Percentiles rank a stretch among this genome's conserved stretches.
phyloP scores from a whole-genome alignment of 257 asterid genomes.

The Henckelia pumila region DNA sequence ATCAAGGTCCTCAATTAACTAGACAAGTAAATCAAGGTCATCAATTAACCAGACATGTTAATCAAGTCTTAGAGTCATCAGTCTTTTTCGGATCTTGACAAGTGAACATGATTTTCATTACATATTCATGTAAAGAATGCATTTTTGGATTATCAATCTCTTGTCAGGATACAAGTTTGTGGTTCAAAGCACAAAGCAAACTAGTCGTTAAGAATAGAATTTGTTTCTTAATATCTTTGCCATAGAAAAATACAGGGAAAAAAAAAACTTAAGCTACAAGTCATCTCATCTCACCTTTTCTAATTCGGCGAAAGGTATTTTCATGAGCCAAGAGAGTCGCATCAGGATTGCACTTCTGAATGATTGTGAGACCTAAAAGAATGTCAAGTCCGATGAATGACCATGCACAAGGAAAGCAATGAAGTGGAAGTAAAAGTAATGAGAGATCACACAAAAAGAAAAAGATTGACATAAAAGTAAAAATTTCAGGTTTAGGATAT shows the following conservation, averaged over 20 bases:
- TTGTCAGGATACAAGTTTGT: neutral
- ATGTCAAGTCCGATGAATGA: slow-evolving; percentile 12
- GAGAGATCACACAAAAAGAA: neutral
- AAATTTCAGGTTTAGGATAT: slow-evolving; percentile 6
- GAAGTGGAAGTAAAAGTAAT: neutral
- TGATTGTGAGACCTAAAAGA: slow-evolving; percentile 74
- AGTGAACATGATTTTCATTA: neutral
- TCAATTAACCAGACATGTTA: neutral
- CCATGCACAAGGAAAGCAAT: slow-evolving; percentile 11
- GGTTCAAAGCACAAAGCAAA: neutral
- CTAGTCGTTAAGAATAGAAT: neutral
- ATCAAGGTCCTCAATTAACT: no score
- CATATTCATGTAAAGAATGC: no score
- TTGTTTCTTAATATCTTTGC: neutral
- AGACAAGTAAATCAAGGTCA: neutral
- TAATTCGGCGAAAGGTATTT: slow-evolving; percentile 60
- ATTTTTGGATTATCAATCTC: neutral
- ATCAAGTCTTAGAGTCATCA: neutral
- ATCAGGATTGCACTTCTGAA: slow-evolving; percentile 80
- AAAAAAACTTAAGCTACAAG: slow-evolving; percentile 6
- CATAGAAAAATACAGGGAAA: neutral
- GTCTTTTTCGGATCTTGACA: neutral
- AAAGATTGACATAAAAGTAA: slow-evolving; percentile 8
- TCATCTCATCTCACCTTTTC: slow-evolving; percentile 54
- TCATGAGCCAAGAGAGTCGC: slow-evolving; percentile 84